Evolutionary conservation across 371 early-diverging fungal species (phyloP).

Genomic region (Phascolomyces articulosus): DNA sequence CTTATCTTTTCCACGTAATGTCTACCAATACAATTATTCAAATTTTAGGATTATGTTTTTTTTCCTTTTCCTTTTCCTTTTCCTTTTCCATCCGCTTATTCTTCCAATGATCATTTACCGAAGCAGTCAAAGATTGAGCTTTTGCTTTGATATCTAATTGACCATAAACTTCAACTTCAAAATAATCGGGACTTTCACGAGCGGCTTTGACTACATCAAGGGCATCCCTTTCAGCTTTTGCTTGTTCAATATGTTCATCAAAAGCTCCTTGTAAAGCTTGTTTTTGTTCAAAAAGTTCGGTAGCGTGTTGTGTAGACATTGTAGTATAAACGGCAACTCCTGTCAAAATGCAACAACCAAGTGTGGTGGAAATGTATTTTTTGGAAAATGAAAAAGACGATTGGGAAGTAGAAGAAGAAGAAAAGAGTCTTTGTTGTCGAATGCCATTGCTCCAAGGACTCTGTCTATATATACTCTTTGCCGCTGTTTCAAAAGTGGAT

Average conservation of each 20-base stretch:
- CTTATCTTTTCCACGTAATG: conserved; percentile 44
- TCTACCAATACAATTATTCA: conserved; percentile 16
- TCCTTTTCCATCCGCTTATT: no score
- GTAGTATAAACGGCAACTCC: conserved; percentile 12
- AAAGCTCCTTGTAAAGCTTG: conserved; percentile 10
- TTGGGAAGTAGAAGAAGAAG: neutral
- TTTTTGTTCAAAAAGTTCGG: conserved; percentile 24
- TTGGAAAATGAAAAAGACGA: neutral
- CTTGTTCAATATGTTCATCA: neutral
- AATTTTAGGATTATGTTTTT: no score
- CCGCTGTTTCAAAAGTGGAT: conserved; percentile 2
- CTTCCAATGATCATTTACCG: conserved; percentile 26
- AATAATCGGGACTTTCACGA: conserved; percentile 29
- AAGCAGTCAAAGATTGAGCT: conserved; percentile 33
- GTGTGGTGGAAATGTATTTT: neutral
- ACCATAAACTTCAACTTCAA: conserved; percentile 34
- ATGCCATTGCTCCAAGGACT: neutral
- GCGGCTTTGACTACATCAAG: conserved; percentile 32
- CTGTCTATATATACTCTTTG: conserved; percentile 5
- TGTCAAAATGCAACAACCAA: conserved; percentile 11
- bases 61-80: no score
- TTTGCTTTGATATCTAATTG: conserved; percentile 27
- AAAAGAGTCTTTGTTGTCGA: neutral
- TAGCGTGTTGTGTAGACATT: conserved; percentile 26
- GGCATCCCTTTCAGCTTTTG: conserved; percentile 25